Conservation (phyloP, 2,329 filamentous ascomycete species). For the Geosmithia morbida region DNA sequence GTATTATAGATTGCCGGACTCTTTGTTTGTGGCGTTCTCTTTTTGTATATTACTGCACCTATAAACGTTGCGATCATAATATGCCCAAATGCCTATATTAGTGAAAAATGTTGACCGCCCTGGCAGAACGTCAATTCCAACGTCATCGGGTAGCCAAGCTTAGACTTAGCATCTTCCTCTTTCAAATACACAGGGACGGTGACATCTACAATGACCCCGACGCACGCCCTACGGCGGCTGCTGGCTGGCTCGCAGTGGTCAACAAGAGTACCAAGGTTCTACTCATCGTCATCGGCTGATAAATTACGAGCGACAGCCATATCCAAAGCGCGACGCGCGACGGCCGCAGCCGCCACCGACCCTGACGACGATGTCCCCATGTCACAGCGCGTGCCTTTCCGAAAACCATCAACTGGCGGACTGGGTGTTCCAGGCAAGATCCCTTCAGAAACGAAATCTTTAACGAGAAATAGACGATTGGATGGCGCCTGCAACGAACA, state of each 20-base stretch:
- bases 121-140: too few relatives aligned
- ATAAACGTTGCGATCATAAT: too few relatives aligned
- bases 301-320: neutral
- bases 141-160: too few relatives aligned
- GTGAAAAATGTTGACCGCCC: too few relatives aligned
- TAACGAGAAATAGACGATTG: neutral
- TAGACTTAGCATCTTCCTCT: too few relatives aligned
- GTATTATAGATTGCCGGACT: too few relatives aligned
- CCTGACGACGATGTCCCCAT: neutral
- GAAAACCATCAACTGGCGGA: conserved; percentile 1
- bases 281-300: neutral
- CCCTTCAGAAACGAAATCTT: neutral
- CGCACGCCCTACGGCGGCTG: too few relatives aligned
- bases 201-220: neutral
- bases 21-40: too few relatives aligned
- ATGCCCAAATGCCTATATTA: too few relatives aligned
- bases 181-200: too few relatives aligned
- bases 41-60: too few relatives aligned
- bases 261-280: neutral
- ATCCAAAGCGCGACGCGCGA: neutral
- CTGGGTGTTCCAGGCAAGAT: neutral
- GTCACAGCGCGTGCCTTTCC: neutral
- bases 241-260: too few relatives aligned
- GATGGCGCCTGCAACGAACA: neutral
- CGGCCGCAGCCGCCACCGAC: neutral